A percentile compares a stretch with the other conserved stretches of the same genome.
Conservation (phyloP, 768 basidiomycete genomes). For the Paxillus involutus region DNA sequence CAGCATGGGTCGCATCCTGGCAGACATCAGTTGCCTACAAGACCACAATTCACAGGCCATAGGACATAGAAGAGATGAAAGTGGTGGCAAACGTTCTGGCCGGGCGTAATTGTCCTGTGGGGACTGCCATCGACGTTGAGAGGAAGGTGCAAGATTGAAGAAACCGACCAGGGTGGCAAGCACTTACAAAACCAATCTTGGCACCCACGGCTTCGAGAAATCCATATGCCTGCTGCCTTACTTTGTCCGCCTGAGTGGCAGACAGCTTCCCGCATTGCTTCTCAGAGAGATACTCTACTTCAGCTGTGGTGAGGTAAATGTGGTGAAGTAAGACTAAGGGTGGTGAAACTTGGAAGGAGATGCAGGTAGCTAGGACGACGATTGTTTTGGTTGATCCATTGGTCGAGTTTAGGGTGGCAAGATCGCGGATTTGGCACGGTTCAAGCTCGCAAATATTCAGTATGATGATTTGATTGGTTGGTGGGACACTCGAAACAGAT, state of each 20-base stretch:
- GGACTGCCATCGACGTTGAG: conserved; percentile 53
- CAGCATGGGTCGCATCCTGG: conserved; percentile 86
- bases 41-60: neutral
- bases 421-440: too few relatives aligned
- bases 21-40: conserved; percentile 1
- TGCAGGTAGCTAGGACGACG: conserved; percentile 43
- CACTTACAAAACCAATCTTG: conserved; percentile 89
- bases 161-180: neutral
- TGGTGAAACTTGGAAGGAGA: conserved; percentile 75
- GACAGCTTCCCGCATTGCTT: conserved; percentile 88
- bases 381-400: conserved; percentile 4
- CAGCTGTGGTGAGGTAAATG: conserved; percentile 33
- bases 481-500: too few relatives aligned
- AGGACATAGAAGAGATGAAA: conserved; percentile 92
- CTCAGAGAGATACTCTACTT: conserved; percentile 77
- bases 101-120: conserved; percentile 87
- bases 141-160: neutral
- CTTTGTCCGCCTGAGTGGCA: conserved; percentile 75
- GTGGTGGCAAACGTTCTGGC: conserved; percentile 90
- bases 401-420: too few relatives aligned
- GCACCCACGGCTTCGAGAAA: conserved; percentile 86
- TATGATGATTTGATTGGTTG: too few relatives aligned
- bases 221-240: conserved; percentile 81
- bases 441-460: too few relatives aligned
- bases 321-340: conserved; percentile 91